Evolutionary conservation across 208 protist species (phyloP).

Genomic region (Trypanosomatidae sp.): DNA sequence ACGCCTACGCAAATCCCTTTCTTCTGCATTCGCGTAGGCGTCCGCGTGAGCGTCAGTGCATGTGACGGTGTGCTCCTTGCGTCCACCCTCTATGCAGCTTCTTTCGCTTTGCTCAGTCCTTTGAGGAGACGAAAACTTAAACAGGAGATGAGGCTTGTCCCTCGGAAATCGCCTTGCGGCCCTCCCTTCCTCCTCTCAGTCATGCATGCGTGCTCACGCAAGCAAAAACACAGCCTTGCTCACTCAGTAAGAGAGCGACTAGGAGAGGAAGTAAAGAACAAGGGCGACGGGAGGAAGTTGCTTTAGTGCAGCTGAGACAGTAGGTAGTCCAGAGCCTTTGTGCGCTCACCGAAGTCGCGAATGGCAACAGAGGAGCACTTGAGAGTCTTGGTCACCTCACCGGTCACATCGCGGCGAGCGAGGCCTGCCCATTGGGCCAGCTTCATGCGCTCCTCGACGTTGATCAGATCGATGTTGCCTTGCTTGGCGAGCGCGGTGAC

Average conservation of each 20-base stretch:
- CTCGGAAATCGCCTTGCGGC: background rate
- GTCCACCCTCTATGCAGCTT: background rate
- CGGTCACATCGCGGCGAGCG: conserved; percentile 43
- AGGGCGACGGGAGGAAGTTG: conserved; percentile 4
- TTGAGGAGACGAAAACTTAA: background rate
- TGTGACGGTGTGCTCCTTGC: background rate
- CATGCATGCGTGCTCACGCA: background rate
- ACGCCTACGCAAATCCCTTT: background rate
- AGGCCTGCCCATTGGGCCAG: conserved; percentile 86
- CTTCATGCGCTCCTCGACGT: conserved; percentile 83
- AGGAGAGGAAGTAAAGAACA: background rate
- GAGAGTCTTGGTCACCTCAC: conserved; percentile 77
- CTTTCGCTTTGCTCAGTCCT: background rate
- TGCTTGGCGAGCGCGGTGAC: conserved; percentile 82
- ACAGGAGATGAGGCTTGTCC: background rate
- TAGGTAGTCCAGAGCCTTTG: conserved; percentile 82
- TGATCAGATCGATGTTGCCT: conserved; percentile 87
- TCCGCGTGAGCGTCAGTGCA: background rate
- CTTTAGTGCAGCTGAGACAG: conserved; percentile 67
- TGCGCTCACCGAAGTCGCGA: conserved; percentile 87
- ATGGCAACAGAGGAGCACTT: conserved; percentile 91
- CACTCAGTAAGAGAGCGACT: conserved; percentile 13
- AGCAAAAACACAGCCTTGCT: background rate
- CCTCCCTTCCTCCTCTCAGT: background rate
- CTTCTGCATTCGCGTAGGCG: background rate